Base-by-base conservation (phyloP, 176 grass and related monocot genomes). In the Bromus sterilis region DNA sequence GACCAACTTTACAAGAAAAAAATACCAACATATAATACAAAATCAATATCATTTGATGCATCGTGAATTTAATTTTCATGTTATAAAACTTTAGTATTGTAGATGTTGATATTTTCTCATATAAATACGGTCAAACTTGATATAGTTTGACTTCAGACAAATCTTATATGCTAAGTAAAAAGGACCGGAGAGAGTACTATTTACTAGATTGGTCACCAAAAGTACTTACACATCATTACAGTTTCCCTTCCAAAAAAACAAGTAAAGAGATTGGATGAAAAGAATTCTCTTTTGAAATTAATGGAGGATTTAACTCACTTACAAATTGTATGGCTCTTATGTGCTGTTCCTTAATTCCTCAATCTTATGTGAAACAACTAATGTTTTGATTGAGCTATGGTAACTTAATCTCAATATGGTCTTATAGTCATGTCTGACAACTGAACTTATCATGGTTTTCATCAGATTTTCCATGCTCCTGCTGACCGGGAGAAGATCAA, bases 401-500 rank as follows among this genome's bases (percentile, higher is more conserved):
- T 66, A 73, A 74, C 56, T 83, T 74, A 33, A 56, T 62, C 74
- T 63, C 7, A 20, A 32, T 76, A 5, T 42, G 7, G n/a, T 62
- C n/a, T 64, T 78, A 1, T 75, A 6, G 61, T 36, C 10, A 67
- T 57, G 10, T 11, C 42, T 78, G 33, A 66, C 49, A 57, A 53
- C 66, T 43, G 11, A 68, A 62, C 0, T 21, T 43, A 71, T 86
- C 49, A 65, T 34, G 26, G 29, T 63, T 13, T 84, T 13, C 71
- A 73, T 36, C 91, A 97, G 95, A 84, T 87, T 73, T 98, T 94
- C 74, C 86, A 91, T 66, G 60, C 88, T 75, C 86, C 88, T 40
- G 86, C 88, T 75, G 92, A 98, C 75, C 91, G 88, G 83, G 92
- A 98, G 78, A 98, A 94, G 82, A 89, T 98, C 63, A 98, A 98